These are phyloP conservation scores for Lactuca sativa DNA, from an alignment of 129 eudicot species.

Conservation along the genomic window DNA sequence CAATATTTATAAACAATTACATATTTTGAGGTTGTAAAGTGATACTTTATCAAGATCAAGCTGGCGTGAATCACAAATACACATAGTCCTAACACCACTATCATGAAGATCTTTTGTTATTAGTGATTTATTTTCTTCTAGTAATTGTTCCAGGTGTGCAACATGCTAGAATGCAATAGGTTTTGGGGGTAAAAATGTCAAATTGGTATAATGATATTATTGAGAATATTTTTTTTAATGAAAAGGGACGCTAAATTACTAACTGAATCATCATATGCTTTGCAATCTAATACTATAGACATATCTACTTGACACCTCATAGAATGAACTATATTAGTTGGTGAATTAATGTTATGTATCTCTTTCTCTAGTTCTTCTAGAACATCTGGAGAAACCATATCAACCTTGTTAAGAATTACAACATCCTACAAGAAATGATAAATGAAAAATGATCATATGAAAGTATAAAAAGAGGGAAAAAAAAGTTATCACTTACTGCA, in stretches of 20 bases:
- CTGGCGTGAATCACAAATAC: constrained; percentile 50
- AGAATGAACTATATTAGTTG: constrained; percentile 67
- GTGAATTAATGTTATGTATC: constrained; percentile 74
- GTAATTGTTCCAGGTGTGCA: constrained; percentile 73
- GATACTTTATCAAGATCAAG: constrained; percentile 79
- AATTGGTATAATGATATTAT: constrained; percentile 9
- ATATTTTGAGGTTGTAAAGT: not conserved
- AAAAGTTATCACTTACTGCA: constrained; percentile 47
- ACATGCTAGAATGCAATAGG: constrained; percentile 59
- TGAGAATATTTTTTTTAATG: not conserved
- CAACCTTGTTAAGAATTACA: constrained; percentile 84
- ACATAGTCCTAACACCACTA: constrained; percentile 74
- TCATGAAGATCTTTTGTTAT: constrained; percentile 78
- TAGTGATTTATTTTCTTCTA: constrained; percentile 64
- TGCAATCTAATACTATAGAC: constrained; percentile 70
- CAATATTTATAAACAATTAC: not conserved
- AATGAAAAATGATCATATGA: constrained; percentile 14
- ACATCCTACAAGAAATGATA: constrained; percentile 67
- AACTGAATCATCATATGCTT: constrained; percentile 80
- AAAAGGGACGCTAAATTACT: constrained; percentile 17
- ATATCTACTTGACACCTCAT: constrained; percentile 93
- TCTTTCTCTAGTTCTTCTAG: constrained; percentile 78
- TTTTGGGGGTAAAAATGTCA: not conserved
- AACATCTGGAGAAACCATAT: constrained; percentile 64
- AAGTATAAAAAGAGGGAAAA: not conserved